A percentile compares a stretch with the other conserved stretches of the same genome.
Conservation (phyloP, 192 early-diverging fungal genomes). For the Kappamyces sp. region DNA sequence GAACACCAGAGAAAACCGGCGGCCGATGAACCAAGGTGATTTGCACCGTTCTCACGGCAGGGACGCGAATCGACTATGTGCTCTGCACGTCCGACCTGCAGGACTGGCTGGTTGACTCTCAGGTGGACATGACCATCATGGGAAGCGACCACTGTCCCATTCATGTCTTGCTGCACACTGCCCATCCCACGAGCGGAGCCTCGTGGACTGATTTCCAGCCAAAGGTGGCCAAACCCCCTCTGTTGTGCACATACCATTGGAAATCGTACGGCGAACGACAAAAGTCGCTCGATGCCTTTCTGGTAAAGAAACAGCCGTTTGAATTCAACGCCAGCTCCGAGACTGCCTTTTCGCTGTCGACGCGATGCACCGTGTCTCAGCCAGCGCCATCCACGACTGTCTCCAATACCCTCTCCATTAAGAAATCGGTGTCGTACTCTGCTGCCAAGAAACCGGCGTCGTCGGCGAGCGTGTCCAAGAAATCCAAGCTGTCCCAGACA, state of each 20-base stretch:
- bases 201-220: slow-evolving; percentile 6
- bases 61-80: slow-evolving; percentile 75
- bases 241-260: neutral
- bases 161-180: slow-evolving; percentile 17
- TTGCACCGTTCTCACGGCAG: slow-evolving; percentile 33
- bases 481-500: no score
- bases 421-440: no score
- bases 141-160: slow-evolving; percentile 85
- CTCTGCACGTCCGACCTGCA: slow-evolving; percentile 45
- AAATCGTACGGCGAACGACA: neutral
- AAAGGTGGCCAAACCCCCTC: slow-evolving; percentile 1
- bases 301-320: no score
- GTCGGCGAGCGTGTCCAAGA: no score
- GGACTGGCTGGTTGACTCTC: slow-evolving; percentile 52
- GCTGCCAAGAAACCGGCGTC: no score
- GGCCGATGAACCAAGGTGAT: slow-evolving; percentile 53
- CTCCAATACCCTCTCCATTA: no score
- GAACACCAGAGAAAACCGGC: slow-evolving; percentile 45
- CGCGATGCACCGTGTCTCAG: no score
- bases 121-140: slow-evolving; percentile 51
- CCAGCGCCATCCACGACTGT: no score
- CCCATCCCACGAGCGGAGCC: slow-evolving; percentile 21
- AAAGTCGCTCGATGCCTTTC: no score
- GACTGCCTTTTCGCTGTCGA: no score
- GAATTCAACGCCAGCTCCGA: no score